These are phyloP conservation scores for Yarrowia yakushimensis DNA, from an alignment of 805 yeast genomes.

Conservation along the genomic window DNA sequence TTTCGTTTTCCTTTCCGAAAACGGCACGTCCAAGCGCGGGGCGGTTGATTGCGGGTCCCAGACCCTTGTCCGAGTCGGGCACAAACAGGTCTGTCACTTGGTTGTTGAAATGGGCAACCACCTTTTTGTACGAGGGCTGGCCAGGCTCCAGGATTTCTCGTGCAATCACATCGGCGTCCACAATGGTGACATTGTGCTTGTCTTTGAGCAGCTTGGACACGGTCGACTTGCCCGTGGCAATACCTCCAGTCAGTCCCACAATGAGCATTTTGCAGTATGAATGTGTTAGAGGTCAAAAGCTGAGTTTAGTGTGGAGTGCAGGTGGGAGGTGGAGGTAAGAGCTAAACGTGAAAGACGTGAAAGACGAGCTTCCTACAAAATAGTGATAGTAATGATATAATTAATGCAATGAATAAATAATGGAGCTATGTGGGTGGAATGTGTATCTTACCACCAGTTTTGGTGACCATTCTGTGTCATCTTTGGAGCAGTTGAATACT, in stretches of 20 bases:
- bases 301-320: not conserved
- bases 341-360: too few species aligned
- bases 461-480: too few species aligned
- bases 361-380: too few species aligned
- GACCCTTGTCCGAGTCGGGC: conserved; percentile 41
- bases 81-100: conserved; percentile 48
- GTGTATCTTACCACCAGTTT: too few species aligned
- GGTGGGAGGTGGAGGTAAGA: not conserved
- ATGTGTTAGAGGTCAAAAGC: not conserved
- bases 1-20: conserved; percentile 60
- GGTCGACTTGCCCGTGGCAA: conserved; percentile 94
- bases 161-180: conserved; percentile 92
- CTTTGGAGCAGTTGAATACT: too few species aligned
- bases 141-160: conserved; percentile 83
- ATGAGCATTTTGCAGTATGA: conserved; percentile 58
- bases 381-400: too few species aligned
- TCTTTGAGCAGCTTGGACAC: conserved; percentile 61
- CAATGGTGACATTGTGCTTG: conserved; percentile 52
- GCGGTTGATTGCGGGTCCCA: conserved; percentile 51
- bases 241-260: conserved; percentile 96
- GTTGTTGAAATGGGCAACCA: conserved; percentile 57
- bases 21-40: conserved; percentile 73
- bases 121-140: conserved; percentile 59
- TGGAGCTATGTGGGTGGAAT: too few species aligned
- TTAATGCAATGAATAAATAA: too few species aligned